Base-by-base conservation (phyloP, 2,329 filamentous ascomycete genomes). In the Cyclaneusma minus region DNA sequence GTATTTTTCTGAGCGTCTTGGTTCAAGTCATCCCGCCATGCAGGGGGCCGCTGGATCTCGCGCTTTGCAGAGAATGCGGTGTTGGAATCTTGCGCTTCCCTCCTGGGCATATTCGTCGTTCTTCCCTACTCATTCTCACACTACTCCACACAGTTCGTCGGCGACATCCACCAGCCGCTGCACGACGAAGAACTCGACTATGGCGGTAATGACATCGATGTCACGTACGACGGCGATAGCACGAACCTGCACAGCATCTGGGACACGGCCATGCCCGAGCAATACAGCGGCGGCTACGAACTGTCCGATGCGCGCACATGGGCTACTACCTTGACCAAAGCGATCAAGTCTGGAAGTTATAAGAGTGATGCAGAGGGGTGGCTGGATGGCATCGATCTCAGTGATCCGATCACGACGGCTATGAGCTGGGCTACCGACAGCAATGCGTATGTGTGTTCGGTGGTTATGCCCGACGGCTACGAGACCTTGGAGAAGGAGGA, bases 171-270 rank as follows among this genome's bases (percentile, higher is more conserved):
- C 47, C 69, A 78, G 51, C 72, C 72, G 16, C 54, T 78, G 30
- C 72, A 78, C 46, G 65, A 64, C 28, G 72, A 78, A 48, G 59
- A 73, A 29, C 62, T 74, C 5, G 57, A 60, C 3, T 52, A 60
- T 13, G 78, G 78, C 28, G 77, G 77, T 1, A 84, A 83, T 38
- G 62, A 63, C 7, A 76, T 83, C 38, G 47, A 57, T 9, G 76
- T 83, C 2, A 54, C 51, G 10, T 83, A 72, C 51, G 56, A 69
- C 14, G 61, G 60, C 3, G 46, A 49, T 16, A 48, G 55, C 15
- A 59, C 65, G 29, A 83, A 83, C 43, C 58, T 83, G 21, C 78
- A 83, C 42, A 62, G 74, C 31, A 66, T 81, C 10, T 83, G 77
- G 77, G 78, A 83, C 43, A 68, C 64, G 28, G 66, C 63, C 37